Evolutionary conservation across 768 basidiomycete genomes (phyloP), one percentile per base, ranked within the genome.

Genomic region (Kondoa subrosea): DNA sequence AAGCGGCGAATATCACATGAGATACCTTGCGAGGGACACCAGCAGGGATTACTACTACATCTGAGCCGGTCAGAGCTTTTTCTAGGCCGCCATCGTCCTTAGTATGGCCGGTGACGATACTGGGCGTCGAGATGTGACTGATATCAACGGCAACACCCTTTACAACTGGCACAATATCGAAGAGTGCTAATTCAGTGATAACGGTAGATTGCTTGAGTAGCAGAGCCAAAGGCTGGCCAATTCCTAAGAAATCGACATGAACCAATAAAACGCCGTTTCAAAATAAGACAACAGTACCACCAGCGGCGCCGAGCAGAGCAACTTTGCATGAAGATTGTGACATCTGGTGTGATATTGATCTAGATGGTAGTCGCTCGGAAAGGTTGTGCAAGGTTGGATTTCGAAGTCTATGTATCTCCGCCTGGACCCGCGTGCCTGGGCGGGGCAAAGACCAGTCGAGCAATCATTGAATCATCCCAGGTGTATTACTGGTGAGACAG

Each of bases 71-170:
- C 73, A 99, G 82, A 56, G 84, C 82, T 78, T 87, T 87, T 79
- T 86, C 84, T 70, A 93, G 81, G 34, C 89, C 89, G 69, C 87
- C 87, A 74, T 91, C 81, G 40, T 85, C 81, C 69, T 77, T 77
- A 21, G 90, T 82, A 77, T 81, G 87, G n/a, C 91, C 91, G 69
- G 83, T 81, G 31, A 91, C 86, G 77, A 87, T 87, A 57, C 90
- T 85, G 14, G 87, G 85, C 40, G 91, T 92, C 65, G 88, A 82
- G 78, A 97, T 92, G 78, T 96, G 93, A 67, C 33, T 87, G 68
- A 96, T 81, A 80, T 99, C 93, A 68, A 85, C 89, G 34, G 91
- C 91, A 71, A 99, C 93, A 76, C 93, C 93, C 17, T 90, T 90
- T 66, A 74, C 73, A 65, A 73, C 69, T 78, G 90, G 88, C 75